Conservation (phyloP, 148 eudicot species). For the Spergularia marina region DNA sequence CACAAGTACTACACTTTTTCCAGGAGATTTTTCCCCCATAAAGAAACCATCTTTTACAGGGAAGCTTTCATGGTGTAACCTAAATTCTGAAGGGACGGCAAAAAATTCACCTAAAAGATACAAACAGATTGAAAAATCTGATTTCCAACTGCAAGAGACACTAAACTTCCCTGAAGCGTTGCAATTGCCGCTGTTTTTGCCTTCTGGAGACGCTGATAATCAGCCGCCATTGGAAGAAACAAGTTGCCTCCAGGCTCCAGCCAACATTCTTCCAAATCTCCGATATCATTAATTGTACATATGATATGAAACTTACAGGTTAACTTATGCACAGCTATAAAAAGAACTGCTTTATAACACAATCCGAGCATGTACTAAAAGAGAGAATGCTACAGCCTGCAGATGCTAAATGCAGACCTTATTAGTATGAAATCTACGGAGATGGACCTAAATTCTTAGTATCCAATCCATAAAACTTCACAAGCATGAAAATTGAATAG, state of each 20-base stretch:
- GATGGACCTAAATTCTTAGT: background rate
- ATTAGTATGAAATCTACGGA: background rate
- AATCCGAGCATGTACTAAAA: background rate
- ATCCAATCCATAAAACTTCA: background rate
- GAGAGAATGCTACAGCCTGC: background rate
- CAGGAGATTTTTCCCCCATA: too few relatives aligned
- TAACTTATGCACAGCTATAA: conserved; percentile 2
- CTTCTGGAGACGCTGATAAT: background rate
- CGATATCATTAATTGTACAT: conserved; percentile 10
- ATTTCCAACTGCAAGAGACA: conserved; percentile 1
- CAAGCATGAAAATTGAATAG: background rate
- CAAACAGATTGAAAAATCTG: background rate
- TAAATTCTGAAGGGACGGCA: background rate
- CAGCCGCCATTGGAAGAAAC: background rate
- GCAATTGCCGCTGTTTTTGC: background rate
- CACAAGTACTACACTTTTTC: too few relatives aligned
- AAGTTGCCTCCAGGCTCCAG: background rate
- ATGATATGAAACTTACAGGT: background rate
- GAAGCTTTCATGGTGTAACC: background rate
- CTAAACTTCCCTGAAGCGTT: background rate
- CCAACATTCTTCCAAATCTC: background rate
- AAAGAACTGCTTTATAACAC: background rate
- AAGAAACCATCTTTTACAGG: too few relatives aligned
- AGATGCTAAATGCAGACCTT: conserved; percentile 1
- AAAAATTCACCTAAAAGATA: conserved; percentile 1